Evolutionary conservation across 768 basidiomycete species (phyloP).

Genomic region (Glaciozyma martinii): DNA sequence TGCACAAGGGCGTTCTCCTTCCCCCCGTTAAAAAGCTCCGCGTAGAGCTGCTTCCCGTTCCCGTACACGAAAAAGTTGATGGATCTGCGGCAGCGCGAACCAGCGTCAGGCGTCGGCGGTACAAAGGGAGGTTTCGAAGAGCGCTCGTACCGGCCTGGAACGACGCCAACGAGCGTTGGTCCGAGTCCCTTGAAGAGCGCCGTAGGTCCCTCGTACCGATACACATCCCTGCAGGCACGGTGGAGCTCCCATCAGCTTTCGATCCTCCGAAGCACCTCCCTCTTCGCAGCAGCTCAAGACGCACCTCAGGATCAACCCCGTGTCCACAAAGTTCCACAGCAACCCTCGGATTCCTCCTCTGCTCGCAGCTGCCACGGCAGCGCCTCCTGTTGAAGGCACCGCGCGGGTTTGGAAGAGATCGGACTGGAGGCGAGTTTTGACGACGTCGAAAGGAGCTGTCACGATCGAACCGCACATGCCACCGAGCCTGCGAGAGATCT

Average conservation of each 20-base stretch:
- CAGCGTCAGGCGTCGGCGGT: not conserved
- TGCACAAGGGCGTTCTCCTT: constrained; percentile 78
- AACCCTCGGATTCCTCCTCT: constrained; percentile 43
- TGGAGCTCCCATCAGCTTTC: not conserved
- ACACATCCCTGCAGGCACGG: constrained; percentile 49
- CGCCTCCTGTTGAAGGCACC: constrained; percentile 21
- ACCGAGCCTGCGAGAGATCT: constrained; percentile 54
- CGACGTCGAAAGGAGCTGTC: constrained; percentile 95
- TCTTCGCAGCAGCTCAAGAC: not conserved
- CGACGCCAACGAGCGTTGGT: constrained; percentile 84
- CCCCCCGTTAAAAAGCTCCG: constrained; percentile 60
- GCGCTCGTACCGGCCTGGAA: constrained; percentile 62
- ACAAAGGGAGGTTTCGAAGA: not conserved
- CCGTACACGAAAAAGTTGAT: constrained; percentile 98
- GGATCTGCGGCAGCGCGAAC: constrained; percentile 43
- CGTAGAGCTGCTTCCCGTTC: constrained; percentile 86
- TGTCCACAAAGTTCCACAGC: constrained; percentile 90
- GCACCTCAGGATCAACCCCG: constrained; percentile 76
- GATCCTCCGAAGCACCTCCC: not conserved
- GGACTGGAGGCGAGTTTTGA: constrained; percentile 93
- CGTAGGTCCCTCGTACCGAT: constrained; percentile 71
- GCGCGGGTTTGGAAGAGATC: constrained; percentile 45
- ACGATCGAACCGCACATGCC: constrained; percentile 97
- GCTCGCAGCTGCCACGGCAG: constrained; percentile 41
- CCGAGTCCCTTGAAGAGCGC: constrained; percentile 92